Evolutionary conservation across 2,329 filamentous ascomycete genomes (phyloP), one percentile per base, ranked within the genome.

Genomic region (Herpotrichia juniperi): DNA sequence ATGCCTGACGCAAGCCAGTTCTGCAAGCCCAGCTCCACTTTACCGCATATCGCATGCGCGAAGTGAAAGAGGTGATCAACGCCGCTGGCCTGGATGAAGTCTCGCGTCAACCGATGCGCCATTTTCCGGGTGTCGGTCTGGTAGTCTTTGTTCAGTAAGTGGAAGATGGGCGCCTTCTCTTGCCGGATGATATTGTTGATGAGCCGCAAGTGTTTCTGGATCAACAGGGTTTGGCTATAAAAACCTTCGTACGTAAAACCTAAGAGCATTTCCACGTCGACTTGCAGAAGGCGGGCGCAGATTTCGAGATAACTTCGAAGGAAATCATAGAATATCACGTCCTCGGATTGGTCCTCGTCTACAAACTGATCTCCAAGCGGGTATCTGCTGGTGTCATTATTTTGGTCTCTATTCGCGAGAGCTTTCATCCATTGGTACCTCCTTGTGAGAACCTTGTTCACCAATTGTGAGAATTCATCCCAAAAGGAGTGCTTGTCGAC

Each of bases 401-500:
- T 42, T 16, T 54, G 52, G 9, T 35, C 47, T 28, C 46, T 34
- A 8, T 42, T 37, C n/a, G 52, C 28, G 11, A n/a, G 19, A 34
- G 54, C 55, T 47, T 31, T 53, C 35, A 57, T 46, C 58, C 48
- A 60, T 14, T 53, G 51, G 47, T 63, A 66, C 62, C 64, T 67
- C 48, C 69, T 61, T 14, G 35, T 48, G 6, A 73, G 46, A 16
- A 73, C 39, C 43, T 63, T 68, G 45, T 59, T 56, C 26, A 69
- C 61, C 26, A 74, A 47, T 22, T 44, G 42, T 17, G 61, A 58
- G 10, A 74, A 62, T 14, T 72, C 67, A n/a, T 69, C 65, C 72
- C 72, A 74, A 46, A 73, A 73, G 1, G 42, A n/a, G 7, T 51
- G 46, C 49, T 66, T 67, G 46, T 61, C 55, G n/a, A 61, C 32